phyloP scores from a whole-genome alignment of 495 filamentous ascomycete species.

The Haplographium delicatum region DNA sequence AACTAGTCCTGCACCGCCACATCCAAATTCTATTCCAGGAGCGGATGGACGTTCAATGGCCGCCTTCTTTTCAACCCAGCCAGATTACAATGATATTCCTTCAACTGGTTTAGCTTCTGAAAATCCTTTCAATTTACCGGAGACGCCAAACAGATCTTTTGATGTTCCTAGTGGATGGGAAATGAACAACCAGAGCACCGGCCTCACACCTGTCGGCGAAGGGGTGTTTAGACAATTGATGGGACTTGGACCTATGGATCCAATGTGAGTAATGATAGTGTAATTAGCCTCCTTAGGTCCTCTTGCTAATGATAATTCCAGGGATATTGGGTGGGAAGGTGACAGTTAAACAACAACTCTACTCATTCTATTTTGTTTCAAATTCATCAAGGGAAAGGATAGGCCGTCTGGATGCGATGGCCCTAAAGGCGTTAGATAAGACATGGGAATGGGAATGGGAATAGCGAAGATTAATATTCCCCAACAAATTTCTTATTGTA shows the following conservation, averaged over 20 bases:
- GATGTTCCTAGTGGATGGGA: constrained; percentile 35
- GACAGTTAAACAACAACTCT: constrained; percentile 2
- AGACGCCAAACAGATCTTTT: constrained; percentile 33
- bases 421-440: too few species aligned
- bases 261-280: constrained; percentile 16
- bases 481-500: too few species aligned
- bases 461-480: too few species aligned
- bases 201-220: constrained; percentile 44
- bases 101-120: constrained; percentile 20
- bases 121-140: constrained; percentile 30
- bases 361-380: too few species aligned
- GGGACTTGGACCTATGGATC: constrained; percentile 25
- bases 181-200: constrained; percentile 25
- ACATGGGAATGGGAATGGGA: too few species aligned
- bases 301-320: constrained; percentile 3
- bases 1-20: constrained; percentile 37
- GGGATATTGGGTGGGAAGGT: constrained; percentile 26
- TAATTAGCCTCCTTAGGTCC: not conserved
- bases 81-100: constrained; percentile 20
- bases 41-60: constrained; percentile 21
- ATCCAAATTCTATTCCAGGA: constrained; percentile 32
- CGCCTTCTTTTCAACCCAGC: constrained; percentile 14
- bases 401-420: too few species aligned
- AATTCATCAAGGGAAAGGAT: too few species aligned
- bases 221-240: constrained; percentile 45